Conservation (phyloP, 73 alveolate species). For the Tetrahymena borealis region DNA sequence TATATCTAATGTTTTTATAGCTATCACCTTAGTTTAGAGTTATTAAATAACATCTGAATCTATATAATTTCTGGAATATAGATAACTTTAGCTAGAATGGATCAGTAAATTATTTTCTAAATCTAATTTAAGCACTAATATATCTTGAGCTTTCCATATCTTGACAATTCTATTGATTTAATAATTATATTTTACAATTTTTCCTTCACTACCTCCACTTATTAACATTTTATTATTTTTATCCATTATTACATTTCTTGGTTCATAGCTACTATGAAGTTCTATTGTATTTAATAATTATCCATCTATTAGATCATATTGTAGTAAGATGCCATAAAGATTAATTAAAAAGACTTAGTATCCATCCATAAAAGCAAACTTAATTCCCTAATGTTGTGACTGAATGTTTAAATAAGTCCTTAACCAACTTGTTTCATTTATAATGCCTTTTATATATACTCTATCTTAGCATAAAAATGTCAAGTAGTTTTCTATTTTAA, state of each 20-base stretch:
- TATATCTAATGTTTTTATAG: not conserved
- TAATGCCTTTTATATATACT: not conserved
- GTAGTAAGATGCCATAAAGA: not conserved
- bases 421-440: not conserved
- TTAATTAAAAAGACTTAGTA: not conserved
- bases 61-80: not conserved
- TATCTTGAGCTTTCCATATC: not conserved
- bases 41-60: not conserved
- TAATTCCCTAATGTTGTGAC: not conserved
- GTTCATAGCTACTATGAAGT: not conserved
- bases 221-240: not conserved
- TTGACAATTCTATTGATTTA: not conserved
- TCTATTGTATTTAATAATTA: not conserved
- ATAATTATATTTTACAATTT: not conserved
- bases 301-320: not conserved
- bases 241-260: not conserved
- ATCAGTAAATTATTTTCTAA: not conserved
- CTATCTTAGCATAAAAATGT: not conserved
- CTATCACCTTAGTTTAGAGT: not conserved
- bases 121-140: not conserved
- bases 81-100: not conserved
- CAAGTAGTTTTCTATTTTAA: not conserved
- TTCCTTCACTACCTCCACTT: not conserved
- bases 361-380: not conserved
- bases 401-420: not conserved